These are phyloP conservation scores for Phlebiopsis flavidoalba DNA, from an alignment of 768 basidiomycete genomes.

Conservation along the genomic window DNA sequence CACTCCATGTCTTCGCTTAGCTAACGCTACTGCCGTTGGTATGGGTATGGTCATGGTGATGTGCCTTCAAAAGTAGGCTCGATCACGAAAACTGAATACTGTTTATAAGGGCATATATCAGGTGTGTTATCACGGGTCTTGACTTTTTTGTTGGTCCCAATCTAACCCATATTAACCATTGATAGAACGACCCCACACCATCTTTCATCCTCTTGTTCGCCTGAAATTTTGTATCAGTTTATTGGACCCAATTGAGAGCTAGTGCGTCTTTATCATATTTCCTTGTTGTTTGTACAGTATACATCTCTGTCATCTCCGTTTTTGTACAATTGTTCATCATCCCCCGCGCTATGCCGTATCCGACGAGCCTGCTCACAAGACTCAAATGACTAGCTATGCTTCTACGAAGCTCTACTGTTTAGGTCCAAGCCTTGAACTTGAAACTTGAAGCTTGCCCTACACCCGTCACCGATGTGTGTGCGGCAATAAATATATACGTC, in stretches of 20 bases:
- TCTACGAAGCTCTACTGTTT: too few species aligned
- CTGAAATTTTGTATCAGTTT: slow-evolving; percentile 82
- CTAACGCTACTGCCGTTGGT: slow-evolving; percentile 67
- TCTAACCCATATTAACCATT: not conserved
- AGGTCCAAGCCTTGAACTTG: too few species aligned
- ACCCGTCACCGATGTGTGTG: too few species aligned
- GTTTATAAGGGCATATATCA: slow-evolving; percentile 69
- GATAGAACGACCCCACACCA: slow-evolving; percentile 69
- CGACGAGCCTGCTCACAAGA: too few species aligned
- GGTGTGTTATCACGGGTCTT: slow-evolving; percentile 23
- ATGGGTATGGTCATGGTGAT: slow-evolving; percentile 92
- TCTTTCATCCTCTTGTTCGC: slow-evolving; percentile 74
- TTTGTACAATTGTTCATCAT: too few species aligned
- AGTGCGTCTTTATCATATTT: not conserved
- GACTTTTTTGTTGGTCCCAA: not conserved
- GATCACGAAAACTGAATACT: not conserved
- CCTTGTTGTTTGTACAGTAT: too few species aligned
- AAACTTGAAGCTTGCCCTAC: too few species aligned
- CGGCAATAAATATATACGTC: too few species aligned
- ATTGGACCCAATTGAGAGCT: slow-evolving; percentile 69
- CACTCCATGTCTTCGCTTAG: slow-evolving; percentile 20
- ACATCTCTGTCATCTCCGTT: too few species aligned
- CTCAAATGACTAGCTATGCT: too few species aligned
- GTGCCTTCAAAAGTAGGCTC: slow-evolving; percentile 18
- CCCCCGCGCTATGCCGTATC: too few species aligned